Conservation (phyloP, 345 rosid genomes). For the Jatropha curcas region DNA sequence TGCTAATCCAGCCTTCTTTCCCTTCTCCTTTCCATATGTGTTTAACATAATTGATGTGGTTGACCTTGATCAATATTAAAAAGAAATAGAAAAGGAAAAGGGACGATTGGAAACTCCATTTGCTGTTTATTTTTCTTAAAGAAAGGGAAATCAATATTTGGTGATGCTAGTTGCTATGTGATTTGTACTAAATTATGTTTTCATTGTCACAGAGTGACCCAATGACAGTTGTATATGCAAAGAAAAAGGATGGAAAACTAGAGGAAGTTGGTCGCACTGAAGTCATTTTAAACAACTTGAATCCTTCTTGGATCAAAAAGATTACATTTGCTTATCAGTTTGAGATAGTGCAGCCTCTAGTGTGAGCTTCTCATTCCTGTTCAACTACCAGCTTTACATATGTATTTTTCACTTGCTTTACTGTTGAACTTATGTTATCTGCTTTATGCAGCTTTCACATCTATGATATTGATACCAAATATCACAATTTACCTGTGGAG, state of each 20-base stretch:
- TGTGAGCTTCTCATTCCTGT: slow-evolving; percentile 43
- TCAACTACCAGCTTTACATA: not conserved
- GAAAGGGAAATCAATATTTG: not conserved
- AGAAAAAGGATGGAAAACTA: slow-evolving; percentile 58
- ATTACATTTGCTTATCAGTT: slow-evolving; percentile 66
- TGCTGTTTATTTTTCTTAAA: not conserved
- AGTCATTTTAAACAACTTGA: slow-evolving; percentile 63
- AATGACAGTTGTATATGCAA: slow-evolving; percentile 60
- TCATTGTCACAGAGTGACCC: slow-evolving; percentile 75
- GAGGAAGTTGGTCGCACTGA: slow-evolving; percentile 92
- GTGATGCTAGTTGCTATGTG: not conserved
- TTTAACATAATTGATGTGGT: not conserved
- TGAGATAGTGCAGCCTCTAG: slow-evolving; percentile 70
- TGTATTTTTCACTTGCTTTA: not conserved
- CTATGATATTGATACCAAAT: slow-evolving; percentile 71
- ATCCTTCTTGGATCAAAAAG: slow-evolving; percentile 82
- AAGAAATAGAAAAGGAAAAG: not conserved
- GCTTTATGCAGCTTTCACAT: slow-evolving; percentile 52
- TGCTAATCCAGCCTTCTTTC: not conserved
- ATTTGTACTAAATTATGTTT: not conserved
- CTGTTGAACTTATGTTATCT: slow-evolving; percentile 11
- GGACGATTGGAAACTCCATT: not conserved
- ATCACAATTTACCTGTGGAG: slow-evolving; percentile 72
- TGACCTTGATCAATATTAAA: not conserved
- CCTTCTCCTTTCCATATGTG: not conserved